These are phyloP conservation scores for Xylaria bambusicola DNA, from an alignment of 495 filamentous ascomycete genomes.

Conservation along the genomic window DNA sequence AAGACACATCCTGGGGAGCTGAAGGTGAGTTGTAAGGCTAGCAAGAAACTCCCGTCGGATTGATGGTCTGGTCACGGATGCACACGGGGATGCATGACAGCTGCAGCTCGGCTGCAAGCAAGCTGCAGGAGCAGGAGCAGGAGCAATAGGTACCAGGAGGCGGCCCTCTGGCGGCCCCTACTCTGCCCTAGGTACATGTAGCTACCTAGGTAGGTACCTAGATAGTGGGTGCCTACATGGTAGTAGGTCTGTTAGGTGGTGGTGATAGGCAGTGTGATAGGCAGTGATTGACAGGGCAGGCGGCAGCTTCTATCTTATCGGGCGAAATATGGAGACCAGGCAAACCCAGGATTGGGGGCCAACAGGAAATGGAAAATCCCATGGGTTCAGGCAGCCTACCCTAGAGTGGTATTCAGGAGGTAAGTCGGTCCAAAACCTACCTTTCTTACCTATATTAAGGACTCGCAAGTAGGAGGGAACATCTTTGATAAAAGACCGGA, in stretches of 20 bases:
- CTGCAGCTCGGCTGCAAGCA: constrained; percentile 18
- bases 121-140: constrained; percentile 13
- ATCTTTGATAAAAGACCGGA: too few relatives aligned
- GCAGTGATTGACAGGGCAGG: constrained; percentile 13
- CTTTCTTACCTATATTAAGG: too few relatives aligned
- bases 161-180: too few relatives aligned
- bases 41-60: constrained; percentile 25
- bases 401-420: not conserved
- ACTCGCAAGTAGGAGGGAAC: too few relatives aligned
- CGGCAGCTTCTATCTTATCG: constrained; percentile 31
- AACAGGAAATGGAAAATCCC: not conserved
- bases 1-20: constrained; percentile 49
- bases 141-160: not conserved
- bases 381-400: not conserved
- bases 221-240: too few relatives aligned
- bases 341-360: not conserved
- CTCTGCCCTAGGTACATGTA: too few relatives aligned
- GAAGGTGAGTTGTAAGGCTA: constrained; percentile 27
- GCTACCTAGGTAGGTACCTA: too few relatives aligned
- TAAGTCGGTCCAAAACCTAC: too few relatives aligned
- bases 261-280: too few relatives aligned
- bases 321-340: not conserved
- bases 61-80: constrained; percentile 22
- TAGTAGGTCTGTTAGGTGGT: too few relatives aligned
- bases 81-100: constrained; percentile 12